These are phyloP conservation scores for Brasilioporus rufonigricans DNA, from an alignment of 768 basidiomycete species.

Conservation along the genomic window DNA sequence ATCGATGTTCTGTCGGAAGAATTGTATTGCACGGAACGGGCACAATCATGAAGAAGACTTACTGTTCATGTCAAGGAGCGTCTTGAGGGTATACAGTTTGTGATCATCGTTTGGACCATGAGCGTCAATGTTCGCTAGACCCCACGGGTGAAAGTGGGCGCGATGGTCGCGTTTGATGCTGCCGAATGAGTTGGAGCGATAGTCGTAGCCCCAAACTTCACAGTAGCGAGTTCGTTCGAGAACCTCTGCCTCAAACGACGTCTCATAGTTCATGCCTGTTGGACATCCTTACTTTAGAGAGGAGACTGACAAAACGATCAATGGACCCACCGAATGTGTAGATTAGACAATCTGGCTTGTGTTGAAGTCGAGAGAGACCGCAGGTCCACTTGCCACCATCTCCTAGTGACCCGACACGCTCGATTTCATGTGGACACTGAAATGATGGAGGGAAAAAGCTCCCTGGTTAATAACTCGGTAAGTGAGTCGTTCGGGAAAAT, in stretches of 20 bases:
- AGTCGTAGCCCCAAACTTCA: slow-evolving; percentile 63
- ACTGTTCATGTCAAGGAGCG: slow-evolving; percentile 45
- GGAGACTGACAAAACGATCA: not conserved
- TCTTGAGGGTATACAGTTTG: slow-evolving; percentile 45
- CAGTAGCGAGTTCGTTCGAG: slow-evolving; percentile 47
- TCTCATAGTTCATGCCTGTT: slow-evolving; percentile 53
- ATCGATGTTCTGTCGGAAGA: slow-evolving; percentile 30
- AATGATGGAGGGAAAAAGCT: slow-evolving; percentile 47
- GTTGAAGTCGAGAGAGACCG: slow-evolving; percentile 52
- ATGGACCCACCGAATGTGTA: slow-evolving; percentile 54
- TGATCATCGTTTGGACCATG: slow-evolving; percentile 31
- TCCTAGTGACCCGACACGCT: slow-evolving; percentile 49
- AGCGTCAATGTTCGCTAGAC: slow-evolving; percentile 38
- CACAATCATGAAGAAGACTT: slow-evolving; percentile 5
- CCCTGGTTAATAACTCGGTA: slow-evolving; percentile 27
- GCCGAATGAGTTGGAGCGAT: slow-evolving; percentile 34
- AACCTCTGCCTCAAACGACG: slow-evolving; percentile 61
- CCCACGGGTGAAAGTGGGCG: slow-evolving; percentile 43
- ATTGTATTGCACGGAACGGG: not conserved
- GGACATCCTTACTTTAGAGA: not conserved
- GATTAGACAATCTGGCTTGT: slow-evolving; percentile 55
- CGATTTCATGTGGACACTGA: slow-evolving; percentile 42
- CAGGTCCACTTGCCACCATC: slow-evolving; percentile 75
- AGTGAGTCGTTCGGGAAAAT: not conserved
- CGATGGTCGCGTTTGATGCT: slow-evolving; percentile 35